Evolutionary conservation across 306 rosid species (phyloP).

Genomic region (Lotus japonicus): DNA sequence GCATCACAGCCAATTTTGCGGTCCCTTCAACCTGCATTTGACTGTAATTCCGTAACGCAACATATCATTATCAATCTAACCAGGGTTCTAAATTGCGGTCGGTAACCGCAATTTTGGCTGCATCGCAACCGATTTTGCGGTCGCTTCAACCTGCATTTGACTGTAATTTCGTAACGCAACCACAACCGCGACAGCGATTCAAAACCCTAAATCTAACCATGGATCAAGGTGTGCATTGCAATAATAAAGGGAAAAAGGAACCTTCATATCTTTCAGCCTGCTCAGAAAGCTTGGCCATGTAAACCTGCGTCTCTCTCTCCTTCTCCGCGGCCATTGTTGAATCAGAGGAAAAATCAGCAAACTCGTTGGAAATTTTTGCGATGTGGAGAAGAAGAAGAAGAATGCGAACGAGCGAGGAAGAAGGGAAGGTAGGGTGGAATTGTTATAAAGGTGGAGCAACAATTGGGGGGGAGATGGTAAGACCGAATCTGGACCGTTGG

Average conservation of each 20-base stretch:
- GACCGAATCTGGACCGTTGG: constrained; percentile 62
- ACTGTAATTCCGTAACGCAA: no score
- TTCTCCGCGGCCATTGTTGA: constrained; percentile 60
- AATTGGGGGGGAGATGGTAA: constrained; percentile 10
- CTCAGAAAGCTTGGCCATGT: constrained; percentile 89
- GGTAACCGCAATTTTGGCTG: no score
- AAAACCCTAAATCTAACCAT: no score
- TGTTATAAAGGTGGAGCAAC: constrained; percentile 38
- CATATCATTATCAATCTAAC: not conserved
- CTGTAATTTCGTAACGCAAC: no score
- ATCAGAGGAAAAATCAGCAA: constrained; percentile 20
- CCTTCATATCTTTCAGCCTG: constrained; percentile 96
- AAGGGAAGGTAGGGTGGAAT: constrained; percentile 15
- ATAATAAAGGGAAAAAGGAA: not conserved
- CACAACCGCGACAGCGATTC: no score
- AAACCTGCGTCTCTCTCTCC: constrained; percentile 86
- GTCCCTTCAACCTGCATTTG: no score
- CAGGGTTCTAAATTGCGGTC: not conserved
- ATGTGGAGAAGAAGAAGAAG: not conserved
- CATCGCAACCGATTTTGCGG: no score
- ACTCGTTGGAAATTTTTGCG: not conserved
- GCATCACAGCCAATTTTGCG: no score
- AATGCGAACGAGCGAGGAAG: constrained; percentile 27
- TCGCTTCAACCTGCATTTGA: no score
- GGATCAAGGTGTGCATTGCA: no score